Base-by-base conservation (phyloP, 352 stramenopile species). In the Globisporangium splendens region DNA sequence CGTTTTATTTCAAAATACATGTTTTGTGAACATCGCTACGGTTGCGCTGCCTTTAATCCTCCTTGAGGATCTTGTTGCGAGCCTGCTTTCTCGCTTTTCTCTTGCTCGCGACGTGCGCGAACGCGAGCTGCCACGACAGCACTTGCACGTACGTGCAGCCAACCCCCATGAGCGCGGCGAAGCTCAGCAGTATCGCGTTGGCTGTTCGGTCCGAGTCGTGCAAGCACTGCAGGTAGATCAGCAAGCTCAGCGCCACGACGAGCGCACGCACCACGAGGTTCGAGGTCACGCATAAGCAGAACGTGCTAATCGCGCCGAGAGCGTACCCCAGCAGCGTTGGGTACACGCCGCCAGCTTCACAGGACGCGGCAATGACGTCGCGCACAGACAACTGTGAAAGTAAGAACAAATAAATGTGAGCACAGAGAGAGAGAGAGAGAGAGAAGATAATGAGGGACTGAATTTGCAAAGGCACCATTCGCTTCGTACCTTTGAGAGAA, bases 71-170 rank as follows among this genome's bases (percentile, higher is more conserved):
- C 22, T 64, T 64, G 50, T 13, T 58, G 21, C 22, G 12, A 5
- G 61, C 24, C 50, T 83, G 82, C 38, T 68, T 54, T 4, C 46
- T 44, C 38, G 77, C 75, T 38, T 43, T 44, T 20, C 62, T 69
- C 17, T 65, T 62, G 10, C 21, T 50, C 43, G 60, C 66, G 14
- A 86, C 35, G 56, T 77, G 69, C 15, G 77, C 70, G n/a, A 74
- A 78, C 46, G 79, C 73, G n/a, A 82, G 63, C 18, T 79, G 56
- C 61, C 80, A 76, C 33, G 78, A 84, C 8, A 65, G 49, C 41
- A 85, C 57, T 50, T 89, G 80, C 31, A 85, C 65, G 54, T 79
- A 85, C 15, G 78, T 88, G 47, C 78, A 91, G 22, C 65, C 70
- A 14, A 75, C 61, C 38, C 80, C 80, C 3, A 72, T 74, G 43